Conservation (phyloP, 2,329 filamentous ascomycete species). For the Didymella lethalis region DNA sequence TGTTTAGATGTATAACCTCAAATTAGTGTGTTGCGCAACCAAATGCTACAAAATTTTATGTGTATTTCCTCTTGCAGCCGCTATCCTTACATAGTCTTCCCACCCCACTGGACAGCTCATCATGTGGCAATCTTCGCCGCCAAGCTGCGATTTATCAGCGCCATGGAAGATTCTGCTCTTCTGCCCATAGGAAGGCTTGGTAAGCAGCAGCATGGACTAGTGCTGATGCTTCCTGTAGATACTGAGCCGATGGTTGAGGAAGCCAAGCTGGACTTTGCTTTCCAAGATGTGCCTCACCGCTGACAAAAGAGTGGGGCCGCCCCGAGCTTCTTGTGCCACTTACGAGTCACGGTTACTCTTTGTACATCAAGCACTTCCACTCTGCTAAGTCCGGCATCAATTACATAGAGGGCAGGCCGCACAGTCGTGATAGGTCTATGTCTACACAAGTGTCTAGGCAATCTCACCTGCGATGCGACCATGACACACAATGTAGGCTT, state of each 20-base stretch:
- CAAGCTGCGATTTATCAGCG: conserved; percentile 1
- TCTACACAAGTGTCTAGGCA: too few species aligned
- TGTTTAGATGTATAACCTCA: neutral
- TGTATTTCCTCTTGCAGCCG: neutral
- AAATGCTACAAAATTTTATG: neutral
- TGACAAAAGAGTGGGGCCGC: conserved; percentile 9
- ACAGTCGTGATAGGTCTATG: too few species aligned
- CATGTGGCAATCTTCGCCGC: conserved; percentile 1
- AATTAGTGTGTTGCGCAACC: neutral
- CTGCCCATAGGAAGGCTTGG: neutral
- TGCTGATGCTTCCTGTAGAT: neutral
- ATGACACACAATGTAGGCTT: neutral
- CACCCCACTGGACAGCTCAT: neutral
- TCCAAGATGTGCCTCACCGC: neutral
- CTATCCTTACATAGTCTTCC: neutral
- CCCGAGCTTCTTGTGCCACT: neutral
- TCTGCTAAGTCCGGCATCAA: neutral
- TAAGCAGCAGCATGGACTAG: neutral
- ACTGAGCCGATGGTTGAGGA: neutral
- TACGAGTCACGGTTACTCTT: neutral
- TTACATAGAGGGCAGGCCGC: too few species aligned
- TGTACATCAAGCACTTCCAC: neutral
- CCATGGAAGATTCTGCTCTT: neutral
- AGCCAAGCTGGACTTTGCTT: conserved; percentile 11
- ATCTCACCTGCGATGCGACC: neutral